Evolutionary conservation across 73 alveolate species (phyloP), one percentile per base, ranked within the genome.

Genomic region (Uronychia binucleata): DNA sequence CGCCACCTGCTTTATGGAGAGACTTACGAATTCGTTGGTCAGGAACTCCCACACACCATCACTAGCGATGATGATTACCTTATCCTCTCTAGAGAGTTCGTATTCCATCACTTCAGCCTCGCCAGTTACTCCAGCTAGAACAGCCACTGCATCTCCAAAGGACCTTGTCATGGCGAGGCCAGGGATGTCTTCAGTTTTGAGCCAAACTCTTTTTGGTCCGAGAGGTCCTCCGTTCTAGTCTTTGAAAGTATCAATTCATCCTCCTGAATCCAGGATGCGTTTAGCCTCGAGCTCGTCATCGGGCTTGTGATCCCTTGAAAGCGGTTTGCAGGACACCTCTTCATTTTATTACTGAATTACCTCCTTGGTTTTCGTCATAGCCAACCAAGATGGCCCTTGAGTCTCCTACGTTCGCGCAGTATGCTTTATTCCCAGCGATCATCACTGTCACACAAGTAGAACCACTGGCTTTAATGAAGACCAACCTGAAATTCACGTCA

Each of bases 11-110:
- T 46, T 46, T 11, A 11, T 46, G n/a, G n/a, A n/a, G n/a, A n/a
- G n/a, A 46, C 67, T 46, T 46, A 46, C 67, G 67, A 46, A 46
- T 46, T 46, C 95, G 86, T 96, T 96, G 0, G 97, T 82, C 57
- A 96, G 87, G 89, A 96, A 96, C 84, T 96, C 99, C 97, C 98
- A 96, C 31, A 96, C 95, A 46, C 99, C 99, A 87, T 94, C 99
- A 92, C 98, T 92, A 27, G 98, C 99, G 58, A 96, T 88, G 29
- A 96, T 89, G 57, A 96, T 94, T 84, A 89, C 92, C 77, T 92
- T 86, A 92, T 96, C 98, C 79, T 96, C 90, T 13, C 84, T 74
- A 34, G 86, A 32, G 33, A 95, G 87, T 30, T 88, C 84, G 79
- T 57, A 91, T 78, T 93, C 98, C 46, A 75, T 86, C 67, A 86